phyloP scores from a whole-genome alignment of 805 yeast species.

The Metschnikowia bowlesiae region DNA sequence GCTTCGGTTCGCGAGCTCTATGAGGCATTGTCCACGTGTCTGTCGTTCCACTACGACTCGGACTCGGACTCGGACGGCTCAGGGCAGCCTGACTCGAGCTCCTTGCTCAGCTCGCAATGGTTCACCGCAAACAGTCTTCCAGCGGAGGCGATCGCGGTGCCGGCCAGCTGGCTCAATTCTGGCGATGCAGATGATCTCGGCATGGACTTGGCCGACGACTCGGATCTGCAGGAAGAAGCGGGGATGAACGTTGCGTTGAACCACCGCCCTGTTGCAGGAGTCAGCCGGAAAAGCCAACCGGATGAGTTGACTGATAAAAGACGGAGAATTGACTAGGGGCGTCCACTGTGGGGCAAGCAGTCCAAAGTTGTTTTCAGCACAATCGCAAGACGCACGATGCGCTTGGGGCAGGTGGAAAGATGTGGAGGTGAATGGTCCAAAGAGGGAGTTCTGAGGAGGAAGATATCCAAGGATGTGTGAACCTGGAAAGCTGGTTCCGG shows the following conservation, averaged over 20 bases:
- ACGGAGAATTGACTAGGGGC: not conserved
- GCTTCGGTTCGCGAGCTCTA: slow-evolving; percentile 20
- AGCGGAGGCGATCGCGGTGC: slow-evolving; percentile 19
- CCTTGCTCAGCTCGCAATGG: slow-evolving; percentile 8
- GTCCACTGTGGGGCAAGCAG: no score
- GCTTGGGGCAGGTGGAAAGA: no score
- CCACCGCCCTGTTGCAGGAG: slow-evolving; percentile 33
- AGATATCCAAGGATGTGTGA: no score
- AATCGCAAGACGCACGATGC: no score
- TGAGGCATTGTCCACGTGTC: slow-evolving; percentile 34
- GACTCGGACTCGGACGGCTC: slow-evolving; percentile 20
- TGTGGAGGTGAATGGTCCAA: no score
- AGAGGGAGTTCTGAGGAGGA: no score
- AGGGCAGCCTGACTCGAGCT: slow-evolving; percentile 7
- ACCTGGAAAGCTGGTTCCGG: no score
- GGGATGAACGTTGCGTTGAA: slow-evolving; percentile 43
- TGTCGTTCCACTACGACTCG: slow-evolving; percentile 34
- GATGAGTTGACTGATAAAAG: slow-evolving; percentile 13
- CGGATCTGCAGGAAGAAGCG: slow-evolving; percentile 24
- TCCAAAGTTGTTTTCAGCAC: no score
- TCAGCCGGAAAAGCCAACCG: slow-evolving; percentile 24
- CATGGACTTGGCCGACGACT: slow-evolving; percentile 18
- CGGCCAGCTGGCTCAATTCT: slow-evolving; percentile 24
- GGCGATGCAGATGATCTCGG: slow-evolving; percentile 41
- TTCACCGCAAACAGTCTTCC: slow-evolving; percentile 12